Conservation (phyloP, 768 basidiomycete species). For the Lyophyllum decastes region DNA sequence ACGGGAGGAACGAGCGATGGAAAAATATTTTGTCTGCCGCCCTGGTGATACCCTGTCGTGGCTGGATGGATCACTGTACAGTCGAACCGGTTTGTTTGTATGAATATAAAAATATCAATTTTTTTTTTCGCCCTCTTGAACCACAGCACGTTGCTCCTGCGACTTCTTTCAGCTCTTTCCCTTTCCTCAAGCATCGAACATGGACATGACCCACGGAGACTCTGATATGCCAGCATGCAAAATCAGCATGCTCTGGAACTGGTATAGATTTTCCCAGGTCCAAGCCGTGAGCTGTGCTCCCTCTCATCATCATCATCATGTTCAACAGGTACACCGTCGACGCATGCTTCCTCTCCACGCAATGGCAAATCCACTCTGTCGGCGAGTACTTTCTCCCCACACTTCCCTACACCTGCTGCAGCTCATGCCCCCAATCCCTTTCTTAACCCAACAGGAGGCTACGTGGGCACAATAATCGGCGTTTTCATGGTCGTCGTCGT, state of each 20-base stretch:
- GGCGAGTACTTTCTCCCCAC: not conserved
- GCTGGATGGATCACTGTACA: not conserved
- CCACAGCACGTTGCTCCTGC: not conserved
- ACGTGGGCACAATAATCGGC: not conserved
- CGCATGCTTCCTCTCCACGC: not conserved
- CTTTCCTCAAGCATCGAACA: not conserved
- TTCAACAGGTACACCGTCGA: not conserved
- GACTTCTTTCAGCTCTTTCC: not conserved
- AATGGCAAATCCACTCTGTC: conserved; percentile 3
- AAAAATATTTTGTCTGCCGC: not conserved
- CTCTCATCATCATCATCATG: not conserved
- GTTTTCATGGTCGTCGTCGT: not conserved
- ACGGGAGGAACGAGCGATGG: not conserved
- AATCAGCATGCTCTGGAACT: conserved; percentile 4
- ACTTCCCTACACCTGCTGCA: not conserved
- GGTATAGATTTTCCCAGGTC: not conserved
- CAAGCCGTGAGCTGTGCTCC: not conserved
- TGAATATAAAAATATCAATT: not conserved
- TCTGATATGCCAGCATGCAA: not conserved
- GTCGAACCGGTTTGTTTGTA: not conserved
- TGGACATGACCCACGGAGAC: not conserved
- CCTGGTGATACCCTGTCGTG: not conserved
- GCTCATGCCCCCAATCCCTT: not conserved
- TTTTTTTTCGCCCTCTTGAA: not conserved
- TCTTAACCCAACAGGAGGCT: not conserved